phyloP scores from a whole-genome alignment of 371 early-diverging fungal genomes.

The Syncephalis fuscata region DNA sequence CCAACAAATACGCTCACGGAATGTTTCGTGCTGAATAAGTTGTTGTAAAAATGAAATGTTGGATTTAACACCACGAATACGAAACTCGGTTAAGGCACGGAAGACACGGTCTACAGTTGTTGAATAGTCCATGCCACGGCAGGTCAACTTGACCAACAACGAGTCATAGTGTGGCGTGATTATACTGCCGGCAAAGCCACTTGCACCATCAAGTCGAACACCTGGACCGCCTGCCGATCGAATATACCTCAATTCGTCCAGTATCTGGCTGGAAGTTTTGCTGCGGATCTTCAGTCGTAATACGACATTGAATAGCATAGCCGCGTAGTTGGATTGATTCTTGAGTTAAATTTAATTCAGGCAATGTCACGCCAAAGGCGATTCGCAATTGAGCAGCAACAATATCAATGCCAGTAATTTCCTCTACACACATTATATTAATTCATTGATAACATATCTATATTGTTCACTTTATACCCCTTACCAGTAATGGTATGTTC shows the following conservation, averaged over 20 bases:
- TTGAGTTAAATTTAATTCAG: slow-evolving; percentile 70
- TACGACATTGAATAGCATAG: slow-evolving; percentile 87
- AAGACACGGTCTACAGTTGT: slow-evolving; percentile 76
- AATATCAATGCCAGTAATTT: slow-evolving; percentile 87
- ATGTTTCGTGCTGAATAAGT: slow-evolving; percentile 61
- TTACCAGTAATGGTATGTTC: slow-evolving; percentile 68
- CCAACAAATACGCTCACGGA: slow-evolving; percentile 69
- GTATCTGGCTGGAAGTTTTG: slow-evolving; percentile 87
- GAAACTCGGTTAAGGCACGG: slow-evolving; percentile 79
- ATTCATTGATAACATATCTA: no score
- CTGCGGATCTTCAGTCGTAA: slow-evolving; percentile 86
- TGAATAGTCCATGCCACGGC: slow-evolving; percentile 70
- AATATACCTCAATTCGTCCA: slow-evolving; percentile 84
- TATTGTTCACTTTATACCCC: slow-evolving; percentile 4
- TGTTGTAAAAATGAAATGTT: slow-evolving; percentile 87
- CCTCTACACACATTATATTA: slow-evolving; percentile 33
- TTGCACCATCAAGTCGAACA: slow-evolving; percentile 82
- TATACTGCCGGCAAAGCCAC: slow-evolving; percentile 76
- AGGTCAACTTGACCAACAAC: slow-evolving; percentile 83
- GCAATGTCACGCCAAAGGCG: slow-evolving; percentile 68
- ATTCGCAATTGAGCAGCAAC: slow-evolving; percentile 85
- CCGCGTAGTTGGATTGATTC: slow-evolving; percentile 61
- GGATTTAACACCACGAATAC: slow-evolving; percentile 92
- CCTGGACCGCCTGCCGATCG: slow-evolving; percentile 79
- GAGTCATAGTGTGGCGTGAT: slow-evolving; percentile 95